Evolutionary conservation across 805 yeast genomes (phyloP).

Genomic region (Ogataea zsoltii): DNA sequence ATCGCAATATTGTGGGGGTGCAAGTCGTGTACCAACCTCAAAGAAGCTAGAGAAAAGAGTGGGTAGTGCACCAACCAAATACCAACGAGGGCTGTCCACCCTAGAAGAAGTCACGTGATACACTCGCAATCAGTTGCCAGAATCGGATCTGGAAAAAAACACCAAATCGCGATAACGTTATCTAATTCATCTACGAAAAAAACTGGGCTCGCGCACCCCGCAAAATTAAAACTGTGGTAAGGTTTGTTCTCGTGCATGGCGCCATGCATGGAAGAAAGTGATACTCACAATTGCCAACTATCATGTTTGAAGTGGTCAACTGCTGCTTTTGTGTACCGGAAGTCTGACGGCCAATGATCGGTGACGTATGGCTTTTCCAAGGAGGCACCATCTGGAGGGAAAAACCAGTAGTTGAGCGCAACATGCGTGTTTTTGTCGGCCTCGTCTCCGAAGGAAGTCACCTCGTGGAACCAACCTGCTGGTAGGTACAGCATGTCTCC

Average conservation of each 20-base stretch:
- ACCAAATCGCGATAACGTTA: too few species aligned
- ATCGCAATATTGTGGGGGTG: slow-evolving; percentile 3
- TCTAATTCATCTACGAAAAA: too few species aligned
- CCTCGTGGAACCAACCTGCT: slow-evolving; percentile 84
- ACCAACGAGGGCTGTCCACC: background rate
- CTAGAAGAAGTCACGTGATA: slow-evolving; percentile 6
- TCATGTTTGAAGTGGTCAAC: slow-evolving; percentile 17
- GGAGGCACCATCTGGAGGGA: slow-evolving; percentile 53
- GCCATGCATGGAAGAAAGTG: too few species aligned
- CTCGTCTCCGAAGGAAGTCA: slow-evolving; percentile 56
- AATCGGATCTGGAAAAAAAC: too few species aligned
- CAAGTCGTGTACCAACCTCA: background rate
- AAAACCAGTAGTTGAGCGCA: slow-evolving; percentile 75
- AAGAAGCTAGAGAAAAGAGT: slow-evolving; percentile 2
- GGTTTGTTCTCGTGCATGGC: background rate
- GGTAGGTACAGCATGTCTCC: slow-evolving; percentile 74
- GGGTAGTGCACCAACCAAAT: slow-evolving; percentile 9
- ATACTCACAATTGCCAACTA: background rate
- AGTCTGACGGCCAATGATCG: slow-evolving; percentile 56
- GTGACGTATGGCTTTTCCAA: slow-evolving; percentile 44
- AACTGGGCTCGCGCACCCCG: too few species aligned
- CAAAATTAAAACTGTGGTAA: background rate
- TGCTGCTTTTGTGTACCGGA: slow-evolving; percentile 40
- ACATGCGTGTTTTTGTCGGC: slow-evolving; percentile 43
- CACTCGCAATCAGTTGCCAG: too few species aligned